A percentile compares a stretch with the other conserved stretches of the same genome.
phyloP scores from a whole-genome alignment of 176 grass and related monocot genomes.

The Hordeum vulgare region MorexV3_pseudomolecules_assembly NC_058519.1:602062573-602063072 shows the following conservation, averaged over 20 bases:
- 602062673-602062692: constrained; percentile 37
- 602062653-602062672: constrained; percentile 8
- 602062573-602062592: background rate
- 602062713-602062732: constrained; percentile 26
- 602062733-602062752: constrained; percentile 89
- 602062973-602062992: constrained; percentile 44
- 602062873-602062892: background rate
- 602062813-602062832: background rate
- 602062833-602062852: no score
- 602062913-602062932: constrained; percentile 75
- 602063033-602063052: constrained; percentile 19
- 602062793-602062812: background rate
- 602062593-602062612: background rate
- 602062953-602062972: constrained; percentile 42
- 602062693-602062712: constrained; percentile 46
- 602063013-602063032: constrained; percentile 66
- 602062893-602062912: constrained; percentile 89
- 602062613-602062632: background rate
- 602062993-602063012: constrained; percentile 84
- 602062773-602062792: constrained; percentile 86
- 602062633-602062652: background rate
- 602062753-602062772: constrained; percentile 83
- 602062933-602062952: constrained; percentile 45
- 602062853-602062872: background rate
- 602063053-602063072: constrained; percentile 83